Percentiles rank a stretch among this genome's conserved stretches.
These are phyloP conservation scores for Paxillus rubicundulus DNA, from an alignment of 768 basidiomycete species.

Conservation along the genomic window DNA sequence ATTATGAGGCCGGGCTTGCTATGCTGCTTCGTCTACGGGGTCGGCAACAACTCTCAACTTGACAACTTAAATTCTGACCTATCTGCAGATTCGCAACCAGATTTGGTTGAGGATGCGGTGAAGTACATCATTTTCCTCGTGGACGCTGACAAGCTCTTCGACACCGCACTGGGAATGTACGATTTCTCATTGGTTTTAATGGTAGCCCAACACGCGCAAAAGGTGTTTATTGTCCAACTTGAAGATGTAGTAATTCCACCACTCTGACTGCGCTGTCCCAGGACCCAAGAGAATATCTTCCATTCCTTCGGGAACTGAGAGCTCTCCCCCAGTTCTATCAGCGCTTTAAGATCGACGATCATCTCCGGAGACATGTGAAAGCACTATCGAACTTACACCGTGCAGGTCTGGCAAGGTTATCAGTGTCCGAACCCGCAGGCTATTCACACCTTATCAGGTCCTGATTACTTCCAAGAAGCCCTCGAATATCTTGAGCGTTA, in stretches of 20 bases:
- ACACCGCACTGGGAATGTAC: conserved; percentile 97
- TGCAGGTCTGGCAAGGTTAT: conserved; percentile 51
- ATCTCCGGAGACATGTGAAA: conserved; percentile 71
- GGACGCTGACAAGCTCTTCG: conserved; percentile 86
- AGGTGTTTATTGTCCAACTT: conserved; percentile 50
- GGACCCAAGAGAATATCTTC: conserved; percentile 98
- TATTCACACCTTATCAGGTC: conserved; percentile 42
- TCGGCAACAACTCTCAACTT: conserved; percentile 27
- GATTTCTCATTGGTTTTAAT: conserved; percentile 94
- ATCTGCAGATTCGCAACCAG: conserved; percentile 46
- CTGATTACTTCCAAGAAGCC: conserved; percentile 75
- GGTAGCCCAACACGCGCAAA: conserved; percentile 96
- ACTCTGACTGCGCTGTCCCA: conserved; percentile 32
- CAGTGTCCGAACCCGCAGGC: neutral
- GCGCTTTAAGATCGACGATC: conserved; percentile 88
- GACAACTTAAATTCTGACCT: neutral
- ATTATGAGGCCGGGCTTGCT: conserved; percentile 81
- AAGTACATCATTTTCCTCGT: conserved; percentile 99
- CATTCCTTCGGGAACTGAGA: conserved; percentile 89
- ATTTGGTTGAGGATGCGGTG: conserved; percentile 91
- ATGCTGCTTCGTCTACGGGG: conserved; percentile 78
- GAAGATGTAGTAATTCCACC: neutral
- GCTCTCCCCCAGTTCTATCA: conserved; percentile 76
- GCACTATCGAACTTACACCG: conserved; percentile 73
- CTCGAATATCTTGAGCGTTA: conserved; percentile 76